Evolutionary conservation across 352 stramenopile species (phyloP).

Genomic region (Globisporangium paroecandrum): DNA sequence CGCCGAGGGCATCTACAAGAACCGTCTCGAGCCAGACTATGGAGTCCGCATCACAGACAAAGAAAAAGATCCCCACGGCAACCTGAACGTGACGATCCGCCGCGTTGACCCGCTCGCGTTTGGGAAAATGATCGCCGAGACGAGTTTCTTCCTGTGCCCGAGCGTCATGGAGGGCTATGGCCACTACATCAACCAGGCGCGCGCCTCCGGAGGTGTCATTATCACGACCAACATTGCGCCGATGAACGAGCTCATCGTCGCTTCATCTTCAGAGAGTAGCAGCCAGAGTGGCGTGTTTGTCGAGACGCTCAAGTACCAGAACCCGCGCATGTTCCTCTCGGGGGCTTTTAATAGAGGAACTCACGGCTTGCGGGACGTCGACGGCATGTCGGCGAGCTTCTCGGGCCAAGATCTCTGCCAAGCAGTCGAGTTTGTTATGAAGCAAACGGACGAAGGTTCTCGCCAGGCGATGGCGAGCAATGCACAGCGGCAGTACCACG

Average conservation of each 20-base stretch:
- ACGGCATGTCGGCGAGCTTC: conserved; percentile 32
- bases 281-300: neutral
- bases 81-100: conserved; percentile 13
- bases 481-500: conserved; percentile 40
- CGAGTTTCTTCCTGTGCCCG: conserved; percentile 47
- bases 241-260: conserved; percentile 55
- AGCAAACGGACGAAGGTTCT: conserved; percentile 16
- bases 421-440: conserved; percentile 32
- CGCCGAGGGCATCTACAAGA: conserved; percentile 27
- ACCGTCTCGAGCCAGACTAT: conserved; percentile 23
- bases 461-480: conserved; percentile 28
- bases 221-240: conserved; percentile 41
- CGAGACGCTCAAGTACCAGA: neutral
- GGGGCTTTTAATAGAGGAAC: conserved; percentile 21
- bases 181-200: conserved; percentile 68
- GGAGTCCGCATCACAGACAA: conserved; percentile 1
- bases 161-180: conserved; percentile 64
- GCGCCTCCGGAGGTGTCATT: conserved; percentile 38
- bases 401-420: conserved; percentile 29
- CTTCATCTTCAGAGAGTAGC: neutral
- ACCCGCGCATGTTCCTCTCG: conserved; percentile 33
- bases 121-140: conserved; percentile 37
- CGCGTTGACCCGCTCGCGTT: conserved; percentile 30
- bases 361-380: conserved; percentile 26
- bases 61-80: neutral